Evolutionary conservation across 129 eudicot species (phyloP).

Genomic region (Flaveria ramosissima): DNA sequence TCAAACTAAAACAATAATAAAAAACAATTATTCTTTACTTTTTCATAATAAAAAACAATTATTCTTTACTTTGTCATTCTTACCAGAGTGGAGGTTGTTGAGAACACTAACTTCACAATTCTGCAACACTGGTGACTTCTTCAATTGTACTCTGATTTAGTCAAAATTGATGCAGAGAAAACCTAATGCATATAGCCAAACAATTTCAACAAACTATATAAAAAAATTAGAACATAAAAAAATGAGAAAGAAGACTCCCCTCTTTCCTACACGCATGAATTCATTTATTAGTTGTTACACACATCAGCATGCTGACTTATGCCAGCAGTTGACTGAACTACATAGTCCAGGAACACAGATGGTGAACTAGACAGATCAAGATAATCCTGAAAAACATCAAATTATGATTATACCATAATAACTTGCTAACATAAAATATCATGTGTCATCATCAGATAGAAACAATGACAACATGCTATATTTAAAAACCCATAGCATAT

Average conservation of each 20-base stretch:
- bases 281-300: neutral
- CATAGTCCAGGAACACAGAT: conserved; percentile 91
- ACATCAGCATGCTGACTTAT: conserved; percentile 43
- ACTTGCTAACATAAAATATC: no score
- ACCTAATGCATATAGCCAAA: neutral
- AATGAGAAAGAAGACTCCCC: conserved; percentile 92
- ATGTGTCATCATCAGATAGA: no score
- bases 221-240: neutral
- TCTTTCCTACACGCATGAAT: conserved; percentile 91
- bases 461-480: no score
- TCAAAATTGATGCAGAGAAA: no score
- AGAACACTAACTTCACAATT: no score
- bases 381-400: conserved; percentile 68
- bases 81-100: no score
- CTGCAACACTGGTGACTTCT: neutral
- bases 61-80: no score
- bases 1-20: no score
- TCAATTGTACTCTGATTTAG: neutral
- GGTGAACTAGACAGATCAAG: conserved; percentile 99
- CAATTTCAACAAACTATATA: neutral
- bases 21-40: no score
- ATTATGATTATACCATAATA: neutral
- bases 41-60: no score
- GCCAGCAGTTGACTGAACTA: conserved; percentile 88
- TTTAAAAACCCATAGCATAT: no score